Evolutionary conservation across 208 protist species (phyloP).

Genomic region (Leishmania lainsoni): DNA sequence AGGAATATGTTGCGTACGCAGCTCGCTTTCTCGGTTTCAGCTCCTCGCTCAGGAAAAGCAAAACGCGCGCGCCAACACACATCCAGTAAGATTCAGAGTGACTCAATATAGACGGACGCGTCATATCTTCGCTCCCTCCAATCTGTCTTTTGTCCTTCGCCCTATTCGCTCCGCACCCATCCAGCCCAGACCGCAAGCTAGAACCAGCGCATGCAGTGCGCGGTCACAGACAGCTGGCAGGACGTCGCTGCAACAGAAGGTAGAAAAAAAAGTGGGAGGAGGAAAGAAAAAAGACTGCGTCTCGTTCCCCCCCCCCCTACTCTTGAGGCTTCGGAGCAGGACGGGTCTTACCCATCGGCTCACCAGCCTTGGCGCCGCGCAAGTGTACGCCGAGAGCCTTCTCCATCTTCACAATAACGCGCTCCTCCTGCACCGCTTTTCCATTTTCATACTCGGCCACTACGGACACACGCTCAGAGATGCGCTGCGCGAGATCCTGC

Average conservation of each 20-base stretch:
- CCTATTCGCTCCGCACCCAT: neutral
- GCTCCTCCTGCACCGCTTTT: constrained; percentile 92
- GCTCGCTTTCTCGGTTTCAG: neutral
- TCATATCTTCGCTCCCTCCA: neutral
- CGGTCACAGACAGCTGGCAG: too few relatives aligned
- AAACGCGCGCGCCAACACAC: neutral
- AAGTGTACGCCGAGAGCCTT: constrained; percentile 92
- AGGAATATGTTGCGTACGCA: neutral
- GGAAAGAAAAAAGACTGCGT: neutral
- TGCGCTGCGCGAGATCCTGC: constrained; percentile 84
- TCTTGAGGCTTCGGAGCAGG: constrained; percentile 67
- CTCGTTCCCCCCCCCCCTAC: constrained; percentile 3
- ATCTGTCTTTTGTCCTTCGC: neutral
- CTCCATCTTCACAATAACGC: constrained; percentile 94
- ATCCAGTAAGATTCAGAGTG: neutral
- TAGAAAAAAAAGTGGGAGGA: neutral
- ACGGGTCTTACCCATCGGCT: constrained; percentile 71
- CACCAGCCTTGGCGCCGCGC: constrained; percentile 87
- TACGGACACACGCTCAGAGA: constrained; percentile 81
- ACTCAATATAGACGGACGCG: neutral
- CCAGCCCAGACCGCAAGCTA: neutral
- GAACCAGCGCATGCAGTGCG: neutral
- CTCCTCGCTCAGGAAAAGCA: neutral
- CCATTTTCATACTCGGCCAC: constrained; percentile 94
- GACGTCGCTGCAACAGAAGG: neutral